A percentile compares a stretch with the other conserved stretches of the same genome.
These are phyloP conservation scores for Pythium dissimile DNA, from an alignment of 352 stramenopile genomes.

Conservation along the genomic window DNA sequence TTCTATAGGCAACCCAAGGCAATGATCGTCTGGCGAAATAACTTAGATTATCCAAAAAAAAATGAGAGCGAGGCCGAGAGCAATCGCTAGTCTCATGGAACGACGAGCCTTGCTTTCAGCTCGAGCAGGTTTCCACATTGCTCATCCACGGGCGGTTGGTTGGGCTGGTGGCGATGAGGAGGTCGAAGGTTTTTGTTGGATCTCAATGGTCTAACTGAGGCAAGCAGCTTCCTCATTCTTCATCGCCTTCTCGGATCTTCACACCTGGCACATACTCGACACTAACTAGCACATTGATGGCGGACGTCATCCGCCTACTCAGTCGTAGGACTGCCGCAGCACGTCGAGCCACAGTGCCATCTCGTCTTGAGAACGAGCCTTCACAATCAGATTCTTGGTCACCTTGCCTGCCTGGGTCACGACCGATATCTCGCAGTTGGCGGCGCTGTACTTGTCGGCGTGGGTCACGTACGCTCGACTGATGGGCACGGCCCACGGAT, in stretches of 20 bases:
- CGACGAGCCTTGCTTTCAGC: no score
- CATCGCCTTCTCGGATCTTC: neutral
- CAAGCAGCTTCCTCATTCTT: neutral
- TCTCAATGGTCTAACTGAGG: no score
- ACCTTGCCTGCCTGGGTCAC: conserved; percentile 64
- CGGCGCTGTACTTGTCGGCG: conserved; percentile 56
- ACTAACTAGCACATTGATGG: conserved; percentile 24
- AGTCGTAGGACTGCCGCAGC: conserved; percentile 50
- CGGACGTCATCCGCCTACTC: no score
- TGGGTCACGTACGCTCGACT: conserved; percentile 73
- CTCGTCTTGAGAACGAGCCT: conserved; percentile 64
- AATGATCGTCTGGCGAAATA: no score
- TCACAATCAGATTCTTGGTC: conserved; percentile 67
- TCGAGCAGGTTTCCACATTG: no score
- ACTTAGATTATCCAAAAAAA: no score
- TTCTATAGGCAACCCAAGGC: no score
- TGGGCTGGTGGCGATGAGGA: no score
- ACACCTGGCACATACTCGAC: conserved; percentile 38
- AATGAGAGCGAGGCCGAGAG: no score
- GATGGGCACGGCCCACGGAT: conserved; percentile 74
- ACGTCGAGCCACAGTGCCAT: conserved; percentile 77
- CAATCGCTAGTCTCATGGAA: no score
- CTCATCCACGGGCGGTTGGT: no score
- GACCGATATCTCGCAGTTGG: conserved; percentile 60
- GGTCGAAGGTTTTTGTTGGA: no score